These are phyloP conservation scores for Dioszegia aurantiaca DNA, from an alignment of 768 basidiomycete genomes.

Conservation along the genomic window DNA sequence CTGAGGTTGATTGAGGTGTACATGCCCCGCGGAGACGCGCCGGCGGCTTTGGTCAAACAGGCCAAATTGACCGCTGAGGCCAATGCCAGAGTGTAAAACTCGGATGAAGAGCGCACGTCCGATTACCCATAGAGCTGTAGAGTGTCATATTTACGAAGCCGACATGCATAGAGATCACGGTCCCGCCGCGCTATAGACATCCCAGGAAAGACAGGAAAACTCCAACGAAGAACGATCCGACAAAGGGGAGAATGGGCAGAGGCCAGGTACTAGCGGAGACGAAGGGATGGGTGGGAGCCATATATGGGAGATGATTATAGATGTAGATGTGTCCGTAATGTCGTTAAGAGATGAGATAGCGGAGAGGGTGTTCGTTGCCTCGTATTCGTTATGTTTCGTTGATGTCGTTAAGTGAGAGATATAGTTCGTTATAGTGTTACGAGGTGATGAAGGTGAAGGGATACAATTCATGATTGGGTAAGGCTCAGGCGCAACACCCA, in stretches of 20 bases:
- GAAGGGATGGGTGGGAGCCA: background rate
- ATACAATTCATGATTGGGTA: background rate
- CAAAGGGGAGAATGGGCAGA: background rate
- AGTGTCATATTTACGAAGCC: background rate
- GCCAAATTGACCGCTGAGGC: conserved; percentile 53
- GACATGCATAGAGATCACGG: conserved; percentile 8
- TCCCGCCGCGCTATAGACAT: conserved; percentile 2
- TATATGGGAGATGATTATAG: background rate
- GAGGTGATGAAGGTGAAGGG: background rate
- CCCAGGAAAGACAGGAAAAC: background rate
- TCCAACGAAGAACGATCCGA: background rate
- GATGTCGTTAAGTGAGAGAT: background rate
- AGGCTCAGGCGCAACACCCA: conserved; percentile 11
- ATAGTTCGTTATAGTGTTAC: background rate
- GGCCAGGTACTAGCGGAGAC: too few relatives aligned
- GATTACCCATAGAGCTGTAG: too few relatives aligned
- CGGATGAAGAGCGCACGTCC: background rate
- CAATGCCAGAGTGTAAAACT: conserved; percentile 6
- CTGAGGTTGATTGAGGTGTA: conserved; percentile 53
- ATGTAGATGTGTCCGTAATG: too few relatives aligned
- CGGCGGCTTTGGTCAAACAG: conserved; percentile 48
- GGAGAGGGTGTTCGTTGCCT: too few relatives aligned
- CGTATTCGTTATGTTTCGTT: background rate
- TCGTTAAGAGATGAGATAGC: too few relatives aligned
- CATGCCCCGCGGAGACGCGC: conserved; percentile 52